Base-by-base conservation (phyloP, 352 stramenopile genomes). In the Phytophthora syringae region DNA sequence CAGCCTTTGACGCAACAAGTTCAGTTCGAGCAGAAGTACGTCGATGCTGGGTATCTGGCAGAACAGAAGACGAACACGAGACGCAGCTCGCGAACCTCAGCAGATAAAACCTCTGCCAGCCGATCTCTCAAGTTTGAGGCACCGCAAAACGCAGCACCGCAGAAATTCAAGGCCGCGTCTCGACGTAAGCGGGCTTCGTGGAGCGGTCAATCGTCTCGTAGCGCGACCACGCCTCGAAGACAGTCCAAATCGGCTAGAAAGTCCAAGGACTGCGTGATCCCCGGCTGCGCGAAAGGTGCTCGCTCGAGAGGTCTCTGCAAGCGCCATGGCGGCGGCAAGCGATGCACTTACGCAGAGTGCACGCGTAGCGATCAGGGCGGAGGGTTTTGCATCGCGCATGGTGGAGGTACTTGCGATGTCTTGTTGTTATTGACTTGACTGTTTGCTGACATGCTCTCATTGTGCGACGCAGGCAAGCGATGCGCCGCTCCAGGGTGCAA, bases 291-390 rank as follows among this genome's bases (percentile, higher is more conserved):
- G 24, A 94, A 93, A 78, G 83, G 81, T 10, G 84, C 86, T 39
- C 76, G 88, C 11, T 96, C 88, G 12, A 85, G 74, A 76, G 86
- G 87, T 24, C 70, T 95, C 4, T 96, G 88, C 60, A 96, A 96
- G 60, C 86, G 86, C 9, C 88, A 96, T 45, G 88, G 88, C 10
- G 88, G 88, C 11, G 88, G 88, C 7, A 96, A 94, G 47, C 73
- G 88, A 25, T 96, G 88, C 67, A 86, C 75, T 7, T 22, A 81
- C 32, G 36, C 42, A 16, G 76, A 67, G 7, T 96, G 88, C 52
- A 55, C 51, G 5, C 84, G 86, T 22, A 94, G 88, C 37, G 88
- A 96, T 24, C 88, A 96, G 82, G 88, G 88, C n/a, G 88, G 88
- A 16, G 88, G 88, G 0, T 90, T 80, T 28, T 96, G 88, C 42